phyloP scores from a whole-genome alignment of 305 asterid genomes.

The Caryopteris hybrid region DNA sequence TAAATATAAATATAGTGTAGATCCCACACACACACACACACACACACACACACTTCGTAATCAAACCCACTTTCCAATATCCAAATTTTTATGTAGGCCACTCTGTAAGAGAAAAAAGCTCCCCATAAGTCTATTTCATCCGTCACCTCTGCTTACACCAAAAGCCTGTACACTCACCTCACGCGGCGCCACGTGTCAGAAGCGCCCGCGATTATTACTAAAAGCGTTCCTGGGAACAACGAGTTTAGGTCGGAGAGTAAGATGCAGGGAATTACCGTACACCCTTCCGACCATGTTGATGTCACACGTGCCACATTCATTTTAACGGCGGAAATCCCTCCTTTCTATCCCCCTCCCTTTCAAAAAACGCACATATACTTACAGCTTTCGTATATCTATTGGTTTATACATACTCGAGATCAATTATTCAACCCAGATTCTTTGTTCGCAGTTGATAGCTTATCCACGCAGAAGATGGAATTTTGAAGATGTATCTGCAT shows the following conservation, averaged over 20 bases:
- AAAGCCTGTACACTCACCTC: slow-evolving; percentile 9
- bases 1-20: too few relatives aligned
- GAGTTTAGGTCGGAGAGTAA: neutral
- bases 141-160: slow-evolving; percentile 9
- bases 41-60: too few relatives aligned
- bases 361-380: slow-evolving; percentile 19
- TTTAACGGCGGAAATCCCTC: slow-evolving; percentile 67
- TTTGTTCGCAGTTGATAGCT: slow-evolving; percentile 8
- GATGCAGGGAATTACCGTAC: slow-evolving; percentile 27
- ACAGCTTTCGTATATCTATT: slow-evolving; percentile 15
- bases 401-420: neutral
- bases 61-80: neutral
- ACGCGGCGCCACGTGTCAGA: slow-evolving; percentile 18
- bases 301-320: slow-evolving; percentile 52
- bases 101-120: neutral
- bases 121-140: neutral
- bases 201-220: too few relatives aligned
- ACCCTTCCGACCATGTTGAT: slow-evolving; percentile 13
- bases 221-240: neutral
- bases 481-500: neutral
- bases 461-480: slow-evolving; percentile 15
- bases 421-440: slow-evolving; percentile 30
- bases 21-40: too few relatives aligned
- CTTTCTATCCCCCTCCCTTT: slow-evolving; percentile 11
- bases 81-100: neutral